A percentile compares a stretch with the other conserved stretches of the same genome.
phyloP scores from a whole-genome alignment of 352 stramenopile genomes.

The Phytopythium chamaehyphon region DNA sequence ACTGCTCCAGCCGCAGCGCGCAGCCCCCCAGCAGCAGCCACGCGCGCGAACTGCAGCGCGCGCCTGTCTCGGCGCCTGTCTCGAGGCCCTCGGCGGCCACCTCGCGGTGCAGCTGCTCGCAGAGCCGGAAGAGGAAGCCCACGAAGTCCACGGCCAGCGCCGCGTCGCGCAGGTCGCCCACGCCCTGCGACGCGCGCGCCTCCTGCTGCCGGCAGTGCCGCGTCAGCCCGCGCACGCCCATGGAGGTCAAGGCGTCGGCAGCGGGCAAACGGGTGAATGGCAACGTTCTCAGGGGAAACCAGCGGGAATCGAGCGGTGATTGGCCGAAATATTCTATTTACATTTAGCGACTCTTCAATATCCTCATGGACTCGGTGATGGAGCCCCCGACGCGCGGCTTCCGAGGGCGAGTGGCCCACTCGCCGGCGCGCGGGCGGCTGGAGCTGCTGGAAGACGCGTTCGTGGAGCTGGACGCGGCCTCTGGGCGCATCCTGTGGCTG shows the following conservation, averaged over 20 bases:
- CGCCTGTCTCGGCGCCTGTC: no score
- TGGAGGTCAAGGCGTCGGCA: no score
- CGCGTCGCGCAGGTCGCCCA: conserved; percentile 41
- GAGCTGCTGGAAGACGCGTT: conserved; percentile 47
- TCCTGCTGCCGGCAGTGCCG: conserved; percentile 56
- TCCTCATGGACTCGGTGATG: no score
- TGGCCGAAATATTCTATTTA: no score
- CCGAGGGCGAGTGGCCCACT: conserved; percentile 39
- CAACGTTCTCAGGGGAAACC: no score
- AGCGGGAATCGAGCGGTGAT: no score
- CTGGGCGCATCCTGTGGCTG: conserved; percentile 36
- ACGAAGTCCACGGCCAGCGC: conserved; percentile 82
- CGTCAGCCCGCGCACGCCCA: conserved; percentile 64
- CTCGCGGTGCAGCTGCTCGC: conserved; percentile 46
- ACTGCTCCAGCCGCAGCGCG: conserved; percentile 34
- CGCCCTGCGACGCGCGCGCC: conserved; percentile 27
- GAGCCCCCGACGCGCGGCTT: conserved; percentile 43
- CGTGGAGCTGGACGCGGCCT: conserved; percentile 20
- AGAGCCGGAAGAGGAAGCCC: conserved; percentile 72
- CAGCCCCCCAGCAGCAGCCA: conserved; percentile 70
- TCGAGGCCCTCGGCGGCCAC: conserved; percentile 22
- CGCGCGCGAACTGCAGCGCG: conserved; percentile 18
- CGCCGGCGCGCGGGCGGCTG: conserved; percentile 29
- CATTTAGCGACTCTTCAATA: no score
- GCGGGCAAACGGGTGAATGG: no score